Percentiles rank a stretch among this genome's conserved stretches.
Conservation (phyloP, 805 yeast genomes). For the Saccharomycopsis babjevae region DNA sequence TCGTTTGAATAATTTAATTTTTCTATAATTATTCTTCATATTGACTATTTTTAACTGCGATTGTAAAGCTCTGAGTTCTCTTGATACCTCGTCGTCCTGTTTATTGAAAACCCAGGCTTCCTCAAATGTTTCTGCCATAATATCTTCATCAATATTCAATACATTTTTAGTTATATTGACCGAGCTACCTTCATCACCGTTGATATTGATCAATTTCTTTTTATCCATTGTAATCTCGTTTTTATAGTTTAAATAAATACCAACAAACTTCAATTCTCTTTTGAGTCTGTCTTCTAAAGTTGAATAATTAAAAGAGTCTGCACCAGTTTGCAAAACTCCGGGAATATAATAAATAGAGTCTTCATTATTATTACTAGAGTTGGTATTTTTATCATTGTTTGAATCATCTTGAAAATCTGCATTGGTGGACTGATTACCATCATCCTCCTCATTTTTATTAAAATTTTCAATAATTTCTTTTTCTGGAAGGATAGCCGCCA, state of each 20-base stretch:
- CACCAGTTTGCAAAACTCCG: constrained; percentile 20
- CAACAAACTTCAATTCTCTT: constrained; percentile 81
- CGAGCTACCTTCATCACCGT: background rate
- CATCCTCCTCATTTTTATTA: constrained; percentile 17
- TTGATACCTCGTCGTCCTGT: constrained; percentile 91
- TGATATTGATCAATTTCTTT: constrained; percentile 22
- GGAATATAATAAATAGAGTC: constrained; percentile 23
- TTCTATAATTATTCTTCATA: constrained; percentile 54
- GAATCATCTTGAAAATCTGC: constrained; percentile 16
- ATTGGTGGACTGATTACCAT: constrained; percentile 20
- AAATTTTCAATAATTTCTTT: constrained; percentile 12
- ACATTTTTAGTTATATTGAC: constrained; percentile 13
- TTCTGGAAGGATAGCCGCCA: constrained; percentile 67
- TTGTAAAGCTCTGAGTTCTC: constrained; percentile 71
- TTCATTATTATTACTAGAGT: constrained; percentile 15
- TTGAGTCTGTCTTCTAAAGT: constrained; percentile 81
- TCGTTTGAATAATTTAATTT: constrained; percentile 53
- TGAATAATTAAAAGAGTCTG: constrained; percentile 44
- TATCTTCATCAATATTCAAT: constrained; percentile 15
- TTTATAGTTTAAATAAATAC: constrained; percentile 64
- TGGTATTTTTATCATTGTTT: constrained; percentile 20
- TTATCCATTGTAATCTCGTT: constrained; percentile 23
- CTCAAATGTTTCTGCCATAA: constrained; percentile 23
- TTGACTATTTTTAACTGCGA: constrained; percentile 51
- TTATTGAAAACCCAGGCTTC: constrained; percentile 69